These are phyloP conservation scores for Penicillium cinerascens DNA, from an alignment of 495 filamentous ascomycete genomes.

Conservation along the genomic window DNA sequence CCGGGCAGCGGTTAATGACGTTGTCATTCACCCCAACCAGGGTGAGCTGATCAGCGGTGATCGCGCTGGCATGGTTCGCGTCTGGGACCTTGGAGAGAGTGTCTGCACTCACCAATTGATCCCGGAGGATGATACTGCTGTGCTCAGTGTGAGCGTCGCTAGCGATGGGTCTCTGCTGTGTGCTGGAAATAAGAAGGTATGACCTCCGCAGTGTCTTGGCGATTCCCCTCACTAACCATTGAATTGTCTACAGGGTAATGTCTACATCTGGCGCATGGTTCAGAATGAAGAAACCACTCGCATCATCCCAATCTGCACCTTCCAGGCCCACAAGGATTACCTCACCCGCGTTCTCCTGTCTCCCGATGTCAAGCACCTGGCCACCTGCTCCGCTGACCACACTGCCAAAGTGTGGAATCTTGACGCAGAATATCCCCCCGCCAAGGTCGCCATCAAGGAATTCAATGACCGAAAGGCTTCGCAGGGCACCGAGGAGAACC, in stretches of 20 bases:
- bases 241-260: conserved; percentile 68
- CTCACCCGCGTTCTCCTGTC: conserved; percentile 95
- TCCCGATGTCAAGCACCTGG: conserved; percentile 94
- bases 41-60: conserved; percentile 97
- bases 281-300: conserved; percentile 80
- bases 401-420: conserved; percentile 97
- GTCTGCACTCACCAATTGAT: conserved; percentile 96
- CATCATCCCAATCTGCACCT: conserved; percentile 86
- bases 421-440: conserved; percentile 50
- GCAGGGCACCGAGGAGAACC: conserved; percentile 12
- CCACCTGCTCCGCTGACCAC: conserved; percentile 96
- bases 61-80: conserved; percentile 83
- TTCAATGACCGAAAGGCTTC: conserved; percentile 23
- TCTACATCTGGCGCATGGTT: conserved; percentile 92
- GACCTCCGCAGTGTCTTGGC: background rate
- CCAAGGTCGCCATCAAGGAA: conserved; percentile 39
- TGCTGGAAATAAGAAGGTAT: conserved; percentile 87
- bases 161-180: conserved; percentile 93
- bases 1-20: conserved; percentile 81
- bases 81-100: conserved; percentile 97
- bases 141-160: conserved; percentile 91
- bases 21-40: conserved; percentile 96
- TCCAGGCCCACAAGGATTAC: conserved; percentile 88
- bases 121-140: conserved; percentile 89
- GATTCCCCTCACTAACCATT: background rate